Base-by-base conservation (phyloP, 2,329 filamentous ascomycete species). In the Apiospora aurea region DNA sequence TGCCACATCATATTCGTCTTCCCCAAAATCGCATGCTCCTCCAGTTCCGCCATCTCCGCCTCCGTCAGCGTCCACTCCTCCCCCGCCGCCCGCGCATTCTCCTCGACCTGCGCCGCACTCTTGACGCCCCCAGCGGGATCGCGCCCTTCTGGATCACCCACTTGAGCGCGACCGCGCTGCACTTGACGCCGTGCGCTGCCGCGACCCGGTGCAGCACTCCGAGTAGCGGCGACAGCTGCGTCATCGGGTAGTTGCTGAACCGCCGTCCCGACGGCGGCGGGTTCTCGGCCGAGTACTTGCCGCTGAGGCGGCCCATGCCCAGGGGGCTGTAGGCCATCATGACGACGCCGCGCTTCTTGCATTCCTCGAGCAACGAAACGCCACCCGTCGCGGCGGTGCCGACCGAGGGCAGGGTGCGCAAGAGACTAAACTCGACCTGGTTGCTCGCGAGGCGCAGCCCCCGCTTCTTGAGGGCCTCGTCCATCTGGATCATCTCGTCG, bases 131-230 rank as follows among this genome's bases (percentile, higher is more conserved):
- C 82, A 85, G 74, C 0, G 84, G 84, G 7, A 84, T 77, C 10
- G 82, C 81, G 0, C 84, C 84, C 76, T 85, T 86, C 68, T 81
- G 81, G 43, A 86, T 80, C 13, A 81, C 81, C 74, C 82, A 85
- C 73, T 86, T 86, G 44, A 86, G 73, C 47, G 83, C 83, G 4
- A 85, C 81, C 1, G 83, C 82, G 38, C 81, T 79, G 21, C 80
- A 74, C 24, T 74, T 75, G 18, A 82, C 80, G 6, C 77, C 79
- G 13, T 77, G 78, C 70, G 80, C 78, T 11, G 81, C 78, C 0
- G 80, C 81, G 70, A 84, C 83, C 34, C 74, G 73, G 47, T 80
- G 78, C 68, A 84, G 74, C 7, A 81, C 78, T 7, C 79, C 76
- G 14, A 85, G 71, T 0, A 82, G 77, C 5, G 81, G 82, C 71